These are phyloP conservation scores for Moricandia moricandioides DNA, from an alignment of 345 rosid genomes.

Conservation along the genomic window DNA sequence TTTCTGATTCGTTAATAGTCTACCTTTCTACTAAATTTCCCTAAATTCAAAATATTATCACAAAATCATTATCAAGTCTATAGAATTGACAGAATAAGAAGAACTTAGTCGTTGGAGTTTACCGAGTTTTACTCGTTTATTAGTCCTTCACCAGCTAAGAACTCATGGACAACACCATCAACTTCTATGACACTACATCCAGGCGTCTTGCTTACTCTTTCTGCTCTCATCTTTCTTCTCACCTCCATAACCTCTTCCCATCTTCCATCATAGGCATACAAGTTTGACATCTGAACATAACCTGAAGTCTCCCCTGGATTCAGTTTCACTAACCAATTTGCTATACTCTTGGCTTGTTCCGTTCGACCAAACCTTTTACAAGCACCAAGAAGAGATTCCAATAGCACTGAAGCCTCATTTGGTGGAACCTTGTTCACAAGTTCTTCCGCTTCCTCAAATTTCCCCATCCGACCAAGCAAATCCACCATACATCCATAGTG, in stretches of 20 bases:
- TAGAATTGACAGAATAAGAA: not conserved
- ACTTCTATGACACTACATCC: slow-evolving; percentile 51
- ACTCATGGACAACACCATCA: slow-evolving; percentile 45
- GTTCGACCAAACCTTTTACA: slow-evolving; percentile 44
- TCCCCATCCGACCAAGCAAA: slow-evolving; percentile 47
- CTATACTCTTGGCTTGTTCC: slow-evolving; percentile 45
- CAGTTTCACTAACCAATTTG: slow-evolving; percentile 33
- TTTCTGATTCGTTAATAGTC: slow-evolving; percentile 1
- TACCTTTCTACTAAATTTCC: not conserved
- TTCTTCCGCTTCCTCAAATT: slow-evolving; percentile 43
- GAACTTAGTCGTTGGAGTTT: not conserved
- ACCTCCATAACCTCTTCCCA: slow-evolving; percentile 41
- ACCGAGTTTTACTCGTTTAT: slow-evolving; percentile 31
- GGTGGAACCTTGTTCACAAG: slow-evolving; percentile 35
- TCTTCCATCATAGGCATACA: slow-evolving; percentile 42
- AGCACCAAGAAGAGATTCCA: slow-evolving; percentile 45
- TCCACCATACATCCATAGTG: slow-evolving; percentile 57
- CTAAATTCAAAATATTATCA: not conserved
- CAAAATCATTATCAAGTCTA: not conserved
- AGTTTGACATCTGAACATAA: slow-evolving; percentile 45
- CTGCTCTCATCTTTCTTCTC: slow-evolving; percentile 41
- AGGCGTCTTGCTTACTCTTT: slow-evolving; percentile 41
- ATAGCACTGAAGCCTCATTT: slow-evolving; percentile 32
- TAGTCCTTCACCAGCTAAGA: slow-evolving; percentile 51
- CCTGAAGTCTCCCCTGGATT: slow-evolving; percentile 37